Evolutionary conservation across 2,329 filamentous ascomycete genomes (phyloP), one percentile per base, ranked within the genome.

Genomic region (Penicillium sp.): DNA sequence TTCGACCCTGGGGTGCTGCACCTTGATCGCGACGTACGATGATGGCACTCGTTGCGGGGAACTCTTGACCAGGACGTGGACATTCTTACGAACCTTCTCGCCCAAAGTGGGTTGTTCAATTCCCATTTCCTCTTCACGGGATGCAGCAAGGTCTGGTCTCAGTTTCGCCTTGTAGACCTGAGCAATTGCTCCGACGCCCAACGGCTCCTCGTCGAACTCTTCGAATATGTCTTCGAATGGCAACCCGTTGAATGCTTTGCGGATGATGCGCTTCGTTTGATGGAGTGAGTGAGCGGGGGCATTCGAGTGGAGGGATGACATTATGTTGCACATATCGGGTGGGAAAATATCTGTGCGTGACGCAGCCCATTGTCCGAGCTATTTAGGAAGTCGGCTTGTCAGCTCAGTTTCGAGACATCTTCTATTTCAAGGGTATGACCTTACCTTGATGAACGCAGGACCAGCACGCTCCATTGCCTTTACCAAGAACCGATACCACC

Each of bases 291-390:
- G 93, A 2, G 93, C 91, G 0, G 92, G 91, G 0, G 93, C 92
- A 66, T 97, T 84, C 1, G 93, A 96, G 72, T 99, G 93, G 38
- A 99, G 79, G 54, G 90, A 88, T 1, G 91, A 95, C 92, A 99
- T 93, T 66, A 91, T 84, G 36, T 81, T 81, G 72, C 93, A 99
- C 81, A 99, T 83, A 69, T 96, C 85, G 18, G 80, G 87, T 1
- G 93, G 93, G 66, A 99, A 99, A 64, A 99, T 95, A 71, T 99
- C 93, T 35, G 91, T 88, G 66, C 93, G 81, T 4, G 93, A 97
- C 3, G 93, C 93, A 14, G 93, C 93, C 93, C 93, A 99, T 83
- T 99, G 93, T 13, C 93, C 93, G 46, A 99, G 82, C 84, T 91
- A 60, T 49, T 4, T 36, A 37, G 22, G 33, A 44, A 38, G 28